phyloP scores from a whole-genome alignment of 2,329 filamentous ascomycete species.

The Biscogniauxia mediterranea region DNA sequence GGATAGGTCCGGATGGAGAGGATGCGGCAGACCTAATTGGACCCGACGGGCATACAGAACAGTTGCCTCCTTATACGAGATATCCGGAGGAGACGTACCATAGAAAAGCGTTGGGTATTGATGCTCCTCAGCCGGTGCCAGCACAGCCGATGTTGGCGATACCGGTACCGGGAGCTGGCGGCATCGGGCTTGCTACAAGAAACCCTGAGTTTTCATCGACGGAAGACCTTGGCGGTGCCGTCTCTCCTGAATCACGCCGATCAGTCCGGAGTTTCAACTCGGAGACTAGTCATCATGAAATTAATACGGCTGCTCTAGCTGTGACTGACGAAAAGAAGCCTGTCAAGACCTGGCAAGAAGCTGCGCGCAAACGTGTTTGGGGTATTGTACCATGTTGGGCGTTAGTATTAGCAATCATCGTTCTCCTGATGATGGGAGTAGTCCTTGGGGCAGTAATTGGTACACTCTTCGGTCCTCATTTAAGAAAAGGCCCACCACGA shows the following conservation, averaged over 20 bases:
- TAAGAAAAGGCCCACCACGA: constrained; percentile 9
- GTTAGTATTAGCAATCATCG: constrained; percentile 48
- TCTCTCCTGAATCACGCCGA: constrained; percentile 47
- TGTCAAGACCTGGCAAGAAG: constrained; percentile 50
- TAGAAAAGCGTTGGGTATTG: constrained; percentile 48
- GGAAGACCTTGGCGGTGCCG: constrained; percentile 46
- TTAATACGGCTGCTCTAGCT: constrained; percentile 49
- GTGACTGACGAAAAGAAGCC: constrained; percentile 48
- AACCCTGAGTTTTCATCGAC: constrained; percentile 62
- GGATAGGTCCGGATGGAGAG: constrained; percentile 76
- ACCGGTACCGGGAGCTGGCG: constrained; percentile 58
- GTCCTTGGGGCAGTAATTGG: constrained; percentile 59
- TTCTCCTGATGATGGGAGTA: constrained; percentile 51
- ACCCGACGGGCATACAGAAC: constrained; percentile 84
- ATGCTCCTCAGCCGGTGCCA: constrained; percentile 21
- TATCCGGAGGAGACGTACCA: constrained; percentile 74
- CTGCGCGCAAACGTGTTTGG: constrained; percentile 55
- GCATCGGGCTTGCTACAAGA: constrained; percentile 58
- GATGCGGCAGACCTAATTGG: constrained; percentile 86
- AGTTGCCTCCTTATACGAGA: constrained; percentile 85
- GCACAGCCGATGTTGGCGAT: constrained; percentile 34
- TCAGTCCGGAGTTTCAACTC: constrained; percentile 53
- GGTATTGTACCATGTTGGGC: constrained; percentile 63
- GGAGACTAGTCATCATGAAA: constrained; percentile 51
- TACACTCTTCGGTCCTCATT: constrained; percentile 38